Conservation (phyloP, 768 basidiomycete species). For the Phylloporus sp. region DNA sequence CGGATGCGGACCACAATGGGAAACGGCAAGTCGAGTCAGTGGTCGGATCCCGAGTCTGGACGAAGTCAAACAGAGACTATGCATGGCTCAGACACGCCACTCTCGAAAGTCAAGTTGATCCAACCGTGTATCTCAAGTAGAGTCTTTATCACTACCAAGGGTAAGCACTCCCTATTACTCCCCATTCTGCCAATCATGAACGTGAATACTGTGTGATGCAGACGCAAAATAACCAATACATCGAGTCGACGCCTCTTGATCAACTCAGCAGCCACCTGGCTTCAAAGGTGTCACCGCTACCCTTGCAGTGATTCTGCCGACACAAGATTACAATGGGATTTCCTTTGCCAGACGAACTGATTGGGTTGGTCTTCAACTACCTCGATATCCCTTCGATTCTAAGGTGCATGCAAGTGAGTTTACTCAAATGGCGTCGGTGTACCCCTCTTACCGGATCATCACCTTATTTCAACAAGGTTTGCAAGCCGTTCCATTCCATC, state of each 20-base stretch:
- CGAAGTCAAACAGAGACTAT: too few species aligned
- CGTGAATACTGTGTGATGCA: too few species aligned
- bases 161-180: too few species aligned
- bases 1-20: conserved; percentile 13
- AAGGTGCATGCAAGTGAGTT: conserved; percentile 25
- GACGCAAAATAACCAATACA: too few species aligned
- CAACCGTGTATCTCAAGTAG: too few species aligned
- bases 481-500: conserved; percentile 27
- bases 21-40: not conserved
- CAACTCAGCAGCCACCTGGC: too few species aligned
- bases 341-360: conserved; percentile 30
- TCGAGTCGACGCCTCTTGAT: too few species aligned
- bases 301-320: not conserved
- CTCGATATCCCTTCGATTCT: conserved; percentile 31
- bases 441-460: not conserved
- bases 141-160: too few species aligned
- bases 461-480: conserved; percentile 22
- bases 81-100: too few species aligned
- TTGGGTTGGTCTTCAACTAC: conserved; percentile 18
- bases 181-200: too few species aligned
- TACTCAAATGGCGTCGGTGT: not conserved
- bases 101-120: too few species aligned
- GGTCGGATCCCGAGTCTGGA: not conserved
- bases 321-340: not conserved
- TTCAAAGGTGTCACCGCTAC: not conserved